Base-by-base conservation (phyloP, 495 filamentous ascomycete genomes). In the Penicillium riverlandense region DNA sequence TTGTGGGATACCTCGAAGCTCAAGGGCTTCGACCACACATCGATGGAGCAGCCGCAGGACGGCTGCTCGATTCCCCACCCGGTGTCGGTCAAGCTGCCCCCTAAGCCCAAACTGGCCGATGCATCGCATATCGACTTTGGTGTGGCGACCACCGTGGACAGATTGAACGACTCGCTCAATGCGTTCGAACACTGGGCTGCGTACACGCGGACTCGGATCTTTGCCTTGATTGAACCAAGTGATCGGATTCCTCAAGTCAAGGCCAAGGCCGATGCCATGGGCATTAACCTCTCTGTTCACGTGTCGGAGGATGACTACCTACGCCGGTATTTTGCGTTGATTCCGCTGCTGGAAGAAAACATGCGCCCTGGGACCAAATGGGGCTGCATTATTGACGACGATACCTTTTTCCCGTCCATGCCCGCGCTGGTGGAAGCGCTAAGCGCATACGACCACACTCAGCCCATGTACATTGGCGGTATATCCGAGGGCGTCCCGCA, bases 381-480 rank as follows among this genome's bases (percentile, higher is more conserved):
- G 81, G 66, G 74, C 10, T 76, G 67, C 38, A 66, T 87, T 29
- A 69, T 85, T 27, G 82, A 87, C 55, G 83, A 87, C 58, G 83
- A 87, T 55, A 85, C 83, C 5, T 84, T 84, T 51, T 80, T 82
- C 63, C 65, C 72, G 0, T 76, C 70, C 13, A 69, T 81, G 59
- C 44, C 59, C 10, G 58, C 60, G 11, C 56, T 84, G n/a, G 55
- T 77, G 5, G 45, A 65, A 2, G 72, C 65, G 27, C 57, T 83
- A 1, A 44, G 29, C 11, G 39, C 57, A 15, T 77, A 77, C 52
- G 69, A 80, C 41, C 54, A 72, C 35, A 59, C 53, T 1, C 55
- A 71, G 34, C 62, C 63, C 11, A 63, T 69, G 47, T 82, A 81
- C 44, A 63, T 82, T 14, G 78, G 80, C 29, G 65, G 73, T 37